Evolutionary conservation across 495 filamentous ascomycete species (phyloP), one percentile per base, ranked within the genome.

Genomic region (Podospora pseudoanserina): DNA sequence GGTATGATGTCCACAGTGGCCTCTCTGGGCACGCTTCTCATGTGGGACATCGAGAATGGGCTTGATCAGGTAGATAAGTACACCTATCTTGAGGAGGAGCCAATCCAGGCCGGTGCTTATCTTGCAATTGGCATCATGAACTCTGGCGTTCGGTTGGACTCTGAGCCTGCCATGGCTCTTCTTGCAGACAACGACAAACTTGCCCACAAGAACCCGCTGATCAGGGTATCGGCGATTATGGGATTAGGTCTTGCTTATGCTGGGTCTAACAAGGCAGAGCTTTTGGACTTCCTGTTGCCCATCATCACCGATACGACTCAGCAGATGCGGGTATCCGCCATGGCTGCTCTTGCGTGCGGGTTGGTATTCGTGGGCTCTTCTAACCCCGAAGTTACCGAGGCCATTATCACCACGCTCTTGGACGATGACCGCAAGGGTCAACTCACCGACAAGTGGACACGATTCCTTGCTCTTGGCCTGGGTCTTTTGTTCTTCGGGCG

Each of bases 1-100:
- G 94, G 94, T 71, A 96, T 96, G 94, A 86, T 97, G 79, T 97
- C 94, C 20, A 97, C 94, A 4, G 91, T 94, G 18, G 95, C 95
- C 7, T 98, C 95, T 2, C 79, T 97, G 66, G 95, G 95, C 67
- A 92, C 94, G 78, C 82, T 99, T 27, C 80, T 95, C 65, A 87
- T 93, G 73, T 94, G 95, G 88, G 96, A 98, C 74, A 89, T 96
- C 65, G 93, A 96, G 68, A 86, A 81, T 66, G 96, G 93, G 19
- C 80, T 99, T 64, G 91, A 95, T 73, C 91, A 92, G 77, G 93
- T 97, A 74, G 93, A 98, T 75, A 93, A 91, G 75, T 99, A 90
- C 83, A 97, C 89, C 11, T 94, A 96, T 68, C 86, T 88, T 0
- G 72, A 81, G 0, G 96, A 99, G 73, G 90, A 95, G 53, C 85